Conservation (phyloP, 192 early-diverging fungal genomes). For the Backusella liffmaniae region DNA sequence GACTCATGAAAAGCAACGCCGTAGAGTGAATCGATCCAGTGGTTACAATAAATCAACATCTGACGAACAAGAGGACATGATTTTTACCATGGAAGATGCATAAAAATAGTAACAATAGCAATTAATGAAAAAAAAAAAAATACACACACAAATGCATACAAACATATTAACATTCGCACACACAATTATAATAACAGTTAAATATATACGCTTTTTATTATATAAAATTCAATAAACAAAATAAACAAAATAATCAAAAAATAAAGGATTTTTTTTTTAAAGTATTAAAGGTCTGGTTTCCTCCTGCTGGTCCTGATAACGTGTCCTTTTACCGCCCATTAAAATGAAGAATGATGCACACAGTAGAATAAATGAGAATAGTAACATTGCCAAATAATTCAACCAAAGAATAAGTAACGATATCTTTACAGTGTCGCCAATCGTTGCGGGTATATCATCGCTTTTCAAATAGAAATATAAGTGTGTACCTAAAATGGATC, state of each 20-base stretch:
- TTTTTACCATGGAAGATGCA: not conserved
- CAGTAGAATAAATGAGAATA: conserved; percentile 15
- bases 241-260: not conserved
- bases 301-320: not conserved
- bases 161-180: not conserved
- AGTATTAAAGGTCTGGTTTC: conserved; percentile 19
- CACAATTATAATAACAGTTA: not conserved
- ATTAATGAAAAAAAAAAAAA: not conserved
- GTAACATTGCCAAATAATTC: conserved; percentile 6
- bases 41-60: not conserved
- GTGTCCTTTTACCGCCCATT: not conserved
- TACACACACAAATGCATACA: not conserved
- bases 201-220: conserved; percentile 1
- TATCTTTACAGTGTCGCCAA: not conserved
- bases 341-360: conserved; percentile 24
- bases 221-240: not conserved
- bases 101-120: not conserved
- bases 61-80: not conserved
- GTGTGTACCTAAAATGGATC: conserved; percentile 12
- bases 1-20: not conserved
- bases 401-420: conserved; percentile 17
- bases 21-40: not conserved
- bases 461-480: not conserved
- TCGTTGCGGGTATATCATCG: not conserved
- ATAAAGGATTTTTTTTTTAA: not conserved